Evolutionary conservation across 2,329 filamentous ascomycete species (phyloP).

Genomic region (Fusarium circinatum): DNA sequence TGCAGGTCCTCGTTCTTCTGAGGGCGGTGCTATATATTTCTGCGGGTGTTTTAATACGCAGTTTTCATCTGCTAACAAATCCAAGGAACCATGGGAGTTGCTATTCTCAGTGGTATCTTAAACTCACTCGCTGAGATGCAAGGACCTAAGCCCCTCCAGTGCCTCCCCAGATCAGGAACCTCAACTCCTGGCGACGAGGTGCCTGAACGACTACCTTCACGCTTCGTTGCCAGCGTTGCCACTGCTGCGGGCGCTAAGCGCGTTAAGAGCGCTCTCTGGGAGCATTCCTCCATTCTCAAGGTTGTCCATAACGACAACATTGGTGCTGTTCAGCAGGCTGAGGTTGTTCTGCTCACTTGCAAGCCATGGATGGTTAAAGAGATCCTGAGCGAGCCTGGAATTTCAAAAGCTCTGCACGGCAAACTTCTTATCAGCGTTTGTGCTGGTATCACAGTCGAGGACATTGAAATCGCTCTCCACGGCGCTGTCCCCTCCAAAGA

Average conservation of each 20-base stretch:
- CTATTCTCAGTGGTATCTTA: constrained; percentile 84
- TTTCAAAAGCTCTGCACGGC: constrained; percentile 77
- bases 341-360: constrained; percentile 82
- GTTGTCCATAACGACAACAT: constrained; percentile 80
- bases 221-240: constrained; percentile 84
- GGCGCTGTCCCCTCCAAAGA: constrained; percentile 60
- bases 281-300: constrained; percentile 70
- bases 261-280: constrained; percentile 72
- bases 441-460: constrained; percentile 76
- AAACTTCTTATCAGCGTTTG: constrained; percentile 87
- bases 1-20: neutral
- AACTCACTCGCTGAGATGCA: constrained; percentile 69
- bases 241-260: constrained; percentile 74
- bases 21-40: neutral
- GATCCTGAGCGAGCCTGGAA: constrained; percentile 73
- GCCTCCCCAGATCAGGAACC: constrained; percentile 51
- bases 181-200: constrained; percentile 59
- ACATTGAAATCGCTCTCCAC: constrained; percentile 74
- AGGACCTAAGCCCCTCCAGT: constrained; percentile 57
- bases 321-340: constrained; percentile 70
- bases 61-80: constrained; percentile 18
- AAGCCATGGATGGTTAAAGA: constrained; percentile 80
- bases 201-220: constrained; percentile 71
- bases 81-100: constrained; percentile 86
- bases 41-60: neutral